Conservation (phyloP, 2,329 filamentous ascomycete species). For the Chalara sp. region DNA sequence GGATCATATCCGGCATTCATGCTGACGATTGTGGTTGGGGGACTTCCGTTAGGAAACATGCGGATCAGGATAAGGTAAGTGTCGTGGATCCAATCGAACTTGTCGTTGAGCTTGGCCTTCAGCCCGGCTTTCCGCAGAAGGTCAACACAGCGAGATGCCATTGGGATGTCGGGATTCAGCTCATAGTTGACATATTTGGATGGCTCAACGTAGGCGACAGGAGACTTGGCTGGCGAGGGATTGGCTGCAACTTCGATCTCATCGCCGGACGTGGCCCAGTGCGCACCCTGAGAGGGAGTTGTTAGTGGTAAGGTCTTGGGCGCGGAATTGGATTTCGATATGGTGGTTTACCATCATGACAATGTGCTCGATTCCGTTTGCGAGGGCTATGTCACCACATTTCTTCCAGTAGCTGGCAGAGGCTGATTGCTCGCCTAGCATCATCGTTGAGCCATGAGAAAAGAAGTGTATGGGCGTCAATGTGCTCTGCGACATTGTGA, state of each 20-base stretch:
- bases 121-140: slow-evolving; percentile 47
- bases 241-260: slow-evolving; percentile 55
- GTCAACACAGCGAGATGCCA: slow-evolving; percentile 40
- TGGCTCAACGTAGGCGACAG: slow-evolving; percentile 61
- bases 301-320: background rate
- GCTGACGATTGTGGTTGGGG: slow-evolving; percentile 55
- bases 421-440: slow-evolving; percentile 57
- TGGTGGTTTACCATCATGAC: slow-evolving; percentile 52
- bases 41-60: slow-evolving; percentile 61
- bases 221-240: slow-evolving; percentile 51
- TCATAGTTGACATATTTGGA: slow-evolving; percentile 57
- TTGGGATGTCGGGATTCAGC: slow-evolving; percentile 51
- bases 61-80: slow-evolving; percentile 62
- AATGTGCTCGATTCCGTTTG: slow-evolving; percentile 51
- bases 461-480: slow-evolving; percentile 34
- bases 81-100: slow-evolving; percentile 68
- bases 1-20: slow-evolving; percentile 50
- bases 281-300: slow-evolving; percentile 44
- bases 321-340: background rate
- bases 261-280: slow-evolving; percentile 54
- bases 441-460: slow-evolving; percentile 67
- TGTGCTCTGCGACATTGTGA: background rate
- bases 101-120: slow-evolving; percentile 42
- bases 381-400: slow-evolving; percentile 55
- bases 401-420: slow-evolving; percentile 61